These are phyloP conservation scores for Colletotrichum costaricense DNA, from an alignment of 2,329 filamentous ascomycete species.

Conservation along the genomic window DNA sequence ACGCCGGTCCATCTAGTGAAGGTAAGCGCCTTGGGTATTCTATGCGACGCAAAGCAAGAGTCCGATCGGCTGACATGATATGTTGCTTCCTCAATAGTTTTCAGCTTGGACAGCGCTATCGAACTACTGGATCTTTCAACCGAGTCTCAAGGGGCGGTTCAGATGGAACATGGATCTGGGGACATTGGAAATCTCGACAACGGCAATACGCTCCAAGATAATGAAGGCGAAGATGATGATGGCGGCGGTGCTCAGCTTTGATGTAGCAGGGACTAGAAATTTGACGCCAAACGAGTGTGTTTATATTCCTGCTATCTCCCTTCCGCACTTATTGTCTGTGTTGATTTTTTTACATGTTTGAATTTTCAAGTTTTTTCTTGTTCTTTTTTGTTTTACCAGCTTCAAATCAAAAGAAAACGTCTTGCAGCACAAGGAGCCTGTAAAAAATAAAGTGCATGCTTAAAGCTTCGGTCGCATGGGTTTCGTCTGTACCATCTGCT, in stretches of 20 bases:
- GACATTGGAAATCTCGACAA: not conserved
- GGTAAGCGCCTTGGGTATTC: not conserved
- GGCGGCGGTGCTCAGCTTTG: not conserved
- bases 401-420: too few species aligned
- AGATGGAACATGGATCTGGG: not conserved
- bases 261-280: not conserved
- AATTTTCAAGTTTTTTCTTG: not conserved
- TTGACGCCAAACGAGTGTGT: not conserved
- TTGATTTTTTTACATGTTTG: not conserved
- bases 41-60: not conserved
- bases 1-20: not conserved
- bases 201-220: not conserved
- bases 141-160: not conserved
- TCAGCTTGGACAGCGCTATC: too few species aligned
- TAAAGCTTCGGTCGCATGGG: too few species aligned
- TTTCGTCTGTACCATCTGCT: not conserved
- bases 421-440: too few species aligned
- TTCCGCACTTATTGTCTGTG: not conserved
- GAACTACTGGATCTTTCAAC: not conserved
- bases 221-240: not conserved
- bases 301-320: not conserved
- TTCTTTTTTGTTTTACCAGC: not conserved
- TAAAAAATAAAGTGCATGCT: not conserved
- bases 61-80: not conserved
- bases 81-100: not conserved